Evolutionary conservation across 2,329 filamentous ascomycete species (phyloP).

Genomic region (Aspergillus viridinutans): DNA sequence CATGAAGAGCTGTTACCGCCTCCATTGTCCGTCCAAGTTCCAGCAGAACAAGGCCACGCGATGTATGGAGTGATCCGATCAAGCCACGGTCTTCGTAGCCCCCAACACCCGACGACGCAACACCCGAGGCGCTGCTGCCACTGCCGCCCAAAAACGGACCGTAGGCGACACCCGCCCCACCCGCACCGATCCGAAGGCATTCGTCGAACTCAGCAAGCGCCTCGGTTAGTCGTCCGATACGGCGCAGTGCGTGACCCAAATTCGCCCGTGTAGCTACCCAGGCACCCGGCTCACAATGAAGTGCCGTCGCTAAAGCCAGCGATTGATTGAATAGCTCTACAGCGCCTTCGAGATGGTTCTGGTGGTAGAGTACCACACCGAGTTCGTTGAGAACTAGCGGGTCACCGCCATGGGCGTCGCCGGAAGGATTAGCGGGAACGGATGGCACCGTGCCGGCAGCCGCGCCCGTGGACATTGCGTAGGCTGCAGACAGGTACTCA

Average conservation of each 20-base stretch:
- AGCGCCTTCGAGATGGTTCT: conserved; percentile 71
- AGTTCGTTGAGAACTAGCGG: conserved; percentile 92
- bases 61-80: conserved; percentile 44
- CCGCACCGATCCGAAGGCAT: conserved; percentile 71
- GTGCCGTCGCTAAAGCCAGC: conserved; percentile 71
- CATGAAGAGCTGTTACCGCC: conserved; percentile 76
- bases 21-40: conserved; percentile 71
- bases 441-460: conserved; percentile 25
- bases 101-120: conserved; percentile 39
- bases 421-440: conserved; percentile 22
- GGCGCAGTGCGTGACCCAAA: conserved; percentile 79
- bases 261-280: conserved; percentile 85
- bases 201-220: conserved; percentile 81
- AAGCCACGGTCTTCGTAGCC: conserved; percentile 46
- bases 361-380: conserved; percentile 92
- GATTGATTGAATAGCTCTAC: conserved; percentile 74
- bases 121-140: conserved; percentile 30
- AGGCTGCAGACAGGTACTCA: conserved; percentile 89
- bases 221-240: conserved; percentile 63
- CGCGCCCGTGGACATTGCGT: conserved; percentile 52
- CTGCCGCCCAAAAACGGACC: conserved; percentile 54
- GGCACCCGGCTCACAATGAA: conserved; percentile 74
- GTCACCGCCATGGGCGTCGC: conserved; percentile 49
- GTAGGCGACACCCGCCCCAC: conserved; percentile 74
- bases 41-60: conserved; percentile 72